phyloP scores from a whole-genome alignment of 164 flowering plant genomes.

The Stephania japonica region DNA sequence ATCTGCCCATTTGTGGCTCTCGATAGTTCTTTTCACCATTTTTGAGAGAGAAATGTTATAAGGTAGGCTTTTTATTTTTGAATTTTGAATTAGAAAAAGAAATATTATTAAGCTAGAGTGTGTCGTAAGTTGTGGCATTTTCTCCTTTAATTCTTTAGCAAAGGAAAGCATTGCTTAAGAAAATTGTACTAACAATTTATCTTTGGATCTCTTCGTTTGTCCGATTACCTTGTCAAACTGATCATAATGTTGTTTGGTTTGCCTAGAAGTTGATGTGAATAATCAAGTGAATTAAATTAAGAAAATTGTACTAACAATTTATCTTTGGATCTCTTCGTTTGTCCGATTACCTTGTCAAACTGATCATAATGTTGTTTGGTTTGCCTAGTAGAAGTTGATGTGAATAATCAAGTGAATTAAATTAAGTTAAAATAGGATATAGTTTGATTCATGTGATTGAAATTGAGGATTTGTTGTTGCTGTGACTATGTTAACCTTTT shows the following conservation, averaged over 20 bases:
- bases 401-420: no score
- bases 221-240: background rate
- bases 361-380: background rate
- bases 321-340: background rate
- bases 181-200: background rate
- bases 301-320: background rate
- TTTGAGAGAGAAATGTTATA: slow-evolving; percentile 2
- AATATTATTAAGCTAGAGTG: background rate
- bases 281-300: no score
- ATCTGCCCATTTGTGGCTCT: background rate
- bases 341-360: background rate
- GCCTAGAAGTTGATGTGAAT: no score
- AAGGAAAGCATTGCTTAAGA: background rate
- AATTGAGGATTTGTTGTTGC: no score
- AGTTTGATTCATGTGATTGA: no score
- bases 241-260: no score
- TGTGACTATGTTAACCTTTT: no score
- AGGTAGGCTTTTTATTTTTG: background rate
- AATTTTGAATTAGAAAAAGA: background rate
- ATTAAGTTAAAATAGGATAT: no score
- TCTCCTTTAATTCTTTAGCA: background rate
- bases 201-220: background rate
- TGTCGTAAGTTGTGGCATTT: background rate
- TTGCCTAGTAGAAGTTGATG: no score
- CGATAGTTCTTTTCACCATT: background rate